Percentiles rank a stretch among this genome's conserved stretches.
phyloP scores from a whole-genome alignment of 192 early-diverging fungal species.

The Lobosporangium transversale region DNA sequence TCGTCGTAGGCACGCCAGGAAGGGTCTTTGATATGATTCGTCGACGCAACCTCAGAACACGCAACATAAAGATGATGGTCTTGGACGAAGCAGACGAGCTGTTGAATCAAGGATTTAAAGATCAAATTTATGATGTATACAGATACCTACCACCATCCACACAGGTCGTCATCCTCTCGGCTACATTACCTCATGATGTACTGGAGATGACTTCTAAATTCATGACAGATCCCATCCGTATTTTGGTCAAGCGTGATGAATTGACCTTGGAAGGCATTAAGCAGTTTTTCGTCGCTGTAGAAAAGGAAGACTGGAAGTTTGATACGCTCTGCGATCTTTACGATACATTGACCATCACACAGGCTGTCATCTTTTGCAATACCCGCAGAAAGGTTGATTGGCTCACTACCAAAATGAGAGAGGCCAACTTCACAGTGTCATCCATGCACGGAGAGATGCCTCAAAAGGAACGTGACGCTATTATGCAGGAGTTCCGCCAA shows the following conservation, averaged over 20 bases:
- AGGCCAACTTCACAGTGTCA: constrained; percentile 97
- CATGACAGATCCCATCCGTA: constrained; percentile 95
- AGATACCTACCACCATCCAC: constrained; percentile 90
- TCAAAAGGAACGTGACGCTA: constrained; percentile 95
- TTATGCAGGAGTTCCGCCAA: constrained; percentile 97
- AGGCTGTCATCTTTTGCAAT: constrained; percentile 99
- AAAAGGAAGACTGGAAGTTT: constrained; percentile 98
- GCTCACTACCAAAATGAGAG: constrained; percentile 95
- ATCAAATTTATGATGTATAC: constrained; percentile 96
- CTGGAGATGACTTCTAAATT: constrained; percentile 97
- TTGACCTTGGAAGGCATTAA: constrained; percentile 98
- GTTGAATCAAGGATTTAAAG: constrained; percentile 94
- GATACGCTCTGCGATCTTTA: constrained; percentile 98
- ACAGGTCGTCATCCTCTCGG: constrained; percentile 92
- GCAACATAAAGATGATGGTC: constrained; percentile 94
- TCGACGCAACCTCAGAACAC: constrained; percentile 80
- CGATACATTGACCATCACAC: constrained; percentile 97
- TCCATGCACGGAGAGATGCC: constrained; percentile 99
- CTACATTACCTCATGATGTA: constrained; percentile 95
- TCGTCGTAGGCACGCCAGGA: constrained; percentile 96
- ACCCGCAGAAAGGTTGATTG: constrained; percentile 97
- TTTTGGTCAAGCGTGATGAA: constrained; percentile 99
- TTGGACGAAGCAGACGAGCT: constrained; percentile 98
- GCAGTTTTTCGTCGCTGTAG: constrained; percentile 98
- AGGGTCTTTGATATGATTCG: constrained; percentile 98